Evolutionary conservation across 768 basidiomycete species (phyloP), one percentile per base, ranked within the genome.

Genomic region (Kwoniella sp.): DNA sequence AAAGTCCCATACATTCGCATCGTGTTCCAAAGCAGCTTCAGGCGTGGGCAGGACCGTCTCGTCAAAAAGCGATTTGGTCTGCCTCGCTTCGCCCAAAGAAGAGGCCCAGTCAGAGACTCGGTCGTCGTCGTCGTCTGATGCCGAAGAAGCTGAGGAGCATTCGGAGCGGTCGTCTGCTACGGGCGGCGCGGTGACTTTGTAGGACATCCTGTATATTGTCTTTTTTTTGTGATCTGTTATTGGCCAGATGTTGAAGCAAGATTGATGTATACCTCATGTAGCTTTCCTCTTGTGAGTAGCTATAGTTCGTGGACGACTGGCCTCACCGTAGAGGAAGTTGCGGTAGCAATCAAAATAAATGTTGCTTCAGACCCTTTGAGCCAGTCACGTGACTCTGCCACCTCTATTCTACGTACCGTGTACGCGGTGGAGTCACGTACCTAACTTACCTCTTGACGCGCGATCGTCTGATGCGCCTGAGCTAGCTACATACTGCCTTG

Each of bases 91-190:
- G 29, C 75, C 75, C 4, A 73, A 41, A 5, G 63, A 65, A 8
- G 75, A 73, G 22, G 63, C 75, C 75, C 75, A 76, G 56, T 76
- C 75, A 5, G 72, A 76, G 31, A 62, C 58, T 7, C 67, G 28
- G 45, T 76, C 75, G n/a, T 72, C 71, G 0, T 65, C 55, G 9
- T 72, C 72, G 30, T 31, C 63, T 48, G 57, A 53, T 9, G 26
- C n/a, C 7, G 57, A 58, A 4, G 57, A 65, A 9, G 51, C 41
- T 4, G 56, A 65, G 4, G 63, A 66, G 41, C 41, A 45, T 8
- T 45, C 41, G 41, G 41, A 45, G 8, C 41, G 5, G 17, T 41
- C 31, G 34, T 23, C 58, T 8, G 68, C 30, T 5, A 56, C 38
- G 12, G 61, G 34, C 29, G 63, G 47, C 0, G 54, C 58, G 17